phyloP scores from a whole-genome alignment of 805 yeast species.

The Brettanomyces naardenensis region DNA sequence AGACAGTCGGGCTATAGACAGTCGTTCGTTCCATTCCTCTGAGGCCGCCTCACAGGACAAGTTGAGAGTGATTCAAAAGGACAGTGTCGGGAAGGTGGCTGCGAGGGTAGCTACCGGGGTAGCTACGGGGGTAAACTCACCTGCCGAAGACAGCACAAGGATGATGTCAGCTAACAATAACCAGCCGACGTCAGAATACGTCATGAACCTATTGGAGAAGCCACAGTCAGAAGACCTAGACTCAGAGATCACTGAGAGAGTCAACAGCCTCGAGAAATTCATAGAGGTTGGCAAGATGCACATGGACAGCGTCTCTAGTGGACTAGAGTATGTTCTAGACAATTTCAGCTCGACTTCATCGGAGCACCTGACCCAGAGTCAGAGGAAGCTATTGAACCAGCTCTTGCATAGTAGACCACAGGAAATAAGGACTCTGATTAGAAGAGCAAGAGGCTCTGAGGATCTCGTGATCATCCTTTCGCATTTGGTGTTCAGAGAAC shows the following conservation, averaged over 20 bases:
- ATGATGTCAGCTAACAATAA: too few species aligned
- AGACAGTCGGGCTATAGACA: too few species aligned
- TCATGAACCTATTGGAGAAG: conserved; percentile 8
- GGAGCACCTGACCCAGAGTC: background rate
- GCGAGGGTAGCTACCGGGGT: too few species aligned
- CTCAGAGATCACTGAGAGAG: conserved; percentile 8
- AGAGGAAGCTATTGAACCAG: background rate
- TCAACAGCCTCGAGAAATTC: conserved; percentile 9
- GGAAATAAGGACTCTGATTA: background rate
- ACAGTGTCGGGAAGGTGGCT: too few species aligned
- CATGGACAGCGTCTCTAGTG: conserved; percentile 6
- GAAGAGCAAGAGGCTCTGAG: conserved; percentile 5
- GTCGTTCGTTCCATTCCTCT: too few species aligned
- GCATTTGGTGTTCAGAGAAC: conserved; percentile 13
- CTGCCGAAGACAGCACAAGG: too few species aligned
- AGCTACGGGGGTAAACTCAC: too few species aligned
- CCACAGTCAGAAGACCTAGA: conserved; percentile 7
- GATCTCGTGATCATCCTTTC: conserved; percentile 14
- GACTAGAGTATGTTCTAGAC: conserved; percentile 12
- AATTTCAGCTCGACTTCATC: conserved; percentile 7
- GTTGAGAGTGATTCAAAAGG: too few species aligned
- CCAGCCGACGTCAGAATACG: too few species aligned
- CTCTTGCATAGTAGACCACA: background rate
- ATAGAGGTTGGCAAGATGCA: conserved; percentile 7
- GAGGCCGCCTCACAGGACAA: too few species aligned